Evolutionary conservation across 2,329 filamentous ascomycete genomes (phyloP).

Genomic region (Orbilia quercus): DNA sequence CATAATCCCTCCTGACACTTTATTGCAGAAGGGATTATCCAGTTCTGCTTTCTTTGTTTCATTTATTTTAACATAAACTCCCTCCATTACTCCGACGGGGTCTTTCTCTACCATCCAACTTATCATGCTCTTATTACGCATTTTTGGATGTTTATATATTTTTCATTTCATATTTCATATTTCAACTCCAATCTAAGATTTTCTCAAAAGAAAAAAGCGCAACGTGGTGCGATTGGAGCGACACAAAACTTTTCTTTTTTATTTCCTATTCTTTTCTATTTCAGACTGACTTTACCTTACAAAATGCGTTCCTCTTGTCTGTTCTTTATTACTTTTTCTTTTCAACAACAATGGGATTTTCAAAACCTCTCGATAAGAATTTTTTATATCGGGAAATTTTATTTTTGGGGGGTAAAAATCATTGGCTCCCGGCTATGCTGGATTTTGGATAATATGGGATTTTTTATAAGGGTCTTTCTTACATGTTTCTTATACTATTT

Average conservation of each 20-base stretch:
- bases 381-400: no score
- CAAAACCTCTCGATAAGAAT: no score
- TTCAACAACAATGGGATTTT: no score
- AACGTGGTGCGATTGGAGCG: constrained; percentile 10
- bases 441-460: neutral
- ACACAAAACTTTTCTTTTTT: no score
- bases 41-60: constrained; percentile 8
- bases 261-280: no score
- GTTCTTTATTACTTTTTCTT: no score
- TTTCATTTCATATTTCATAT: neutral
- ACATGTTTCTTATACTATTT: constrained; percentile 1
- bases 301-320: constrained; percentile 1
- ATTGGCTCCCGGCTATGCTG: neutral
- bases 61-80: constrained; percentile 50
- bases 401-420: neutral
- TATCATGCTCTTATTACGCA: neutral
- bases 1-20: constrained; percentile 41
- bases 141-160: neutral
- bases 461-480: constrained; percentile 3
- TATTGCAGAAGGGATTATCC: constrained; percentile 47
- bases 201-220: constrained; percentile 10
- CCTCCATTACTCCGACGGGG: constrained; percentile 43
- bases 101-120: neutral
- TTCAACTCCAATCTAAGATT: constrained; percentile 1
- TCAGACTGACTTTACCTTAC: no score